phyloP scores from a whole-genome alignment of 1,139 yeast species.

The Candida dubliniensis region DNA sequence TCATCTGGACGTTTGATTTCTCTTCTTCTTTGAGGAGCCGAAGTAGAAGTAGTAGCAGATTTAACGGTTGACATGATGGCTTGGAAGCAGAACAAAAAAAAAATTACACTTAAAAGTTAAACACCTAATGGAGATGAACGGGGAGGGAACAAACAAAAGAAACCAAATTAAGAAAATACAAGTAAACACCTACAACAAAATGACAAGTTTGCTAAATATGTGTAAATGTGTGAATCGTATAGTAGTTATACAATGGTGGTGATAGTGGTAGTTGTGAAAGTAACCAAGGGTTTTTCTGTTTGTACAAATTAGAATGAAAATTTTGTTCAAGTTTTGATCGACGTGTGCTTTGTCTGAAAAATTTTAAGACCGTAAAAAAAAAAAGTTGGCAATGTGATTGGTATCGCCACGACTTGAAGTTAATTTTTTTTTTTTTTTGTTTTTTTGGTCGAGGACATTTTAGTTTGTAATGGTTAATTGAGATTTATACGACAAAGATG shows the following conservation, averaged over 20 bases:
- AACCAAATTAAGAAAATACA: neutral
- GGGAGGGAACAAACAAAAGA: neutral
- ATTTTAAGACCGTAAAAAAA: neutral
- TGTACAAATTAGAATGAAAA: neutral
- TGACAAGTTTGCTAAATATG: too few relatives aligned
- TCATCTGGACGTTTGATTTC: slow-evolving; percentile 79
- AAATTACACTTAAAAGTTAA: too few relatives aligned
- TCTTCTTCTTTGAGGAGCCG: slow-evolving; percentile 26
- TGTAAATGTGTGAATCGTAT: too few relatives aligned
- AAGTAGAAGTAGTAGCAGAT: slow-evolving; percentile 8
- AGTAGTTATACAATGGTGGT: neutral
- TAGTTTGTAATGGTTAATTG: too few relatives aligned
- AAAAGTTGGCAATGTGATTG: neutral
- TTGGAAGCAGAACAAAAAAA: neutral
- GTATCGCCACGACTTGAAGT: too few relatives aligned
- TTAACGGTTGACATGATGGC: slow-evolving; percentile 8
- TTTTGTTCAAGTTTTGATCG: slow-evolving; percentile 1
- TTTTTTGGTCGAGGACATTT: too few relatives aligned
- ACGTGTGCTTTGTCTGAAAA: slow-evolving; percentile 1
- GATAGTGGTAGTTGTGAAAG: neutral
- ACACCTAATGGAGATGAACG: slow-evolving; percentile 2
- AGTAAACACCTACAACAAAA: neutral
- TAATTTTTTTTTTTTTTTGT: too few relatives aligned
- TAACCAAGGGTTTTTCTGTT: neutral
- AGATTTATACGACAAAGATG: too few relatives aligned